These are phyloP conservation scores for Boechera divaricarpa DNA, from an alignment of 345 rosid genomes.

Conservation along the genomic window DNA sequence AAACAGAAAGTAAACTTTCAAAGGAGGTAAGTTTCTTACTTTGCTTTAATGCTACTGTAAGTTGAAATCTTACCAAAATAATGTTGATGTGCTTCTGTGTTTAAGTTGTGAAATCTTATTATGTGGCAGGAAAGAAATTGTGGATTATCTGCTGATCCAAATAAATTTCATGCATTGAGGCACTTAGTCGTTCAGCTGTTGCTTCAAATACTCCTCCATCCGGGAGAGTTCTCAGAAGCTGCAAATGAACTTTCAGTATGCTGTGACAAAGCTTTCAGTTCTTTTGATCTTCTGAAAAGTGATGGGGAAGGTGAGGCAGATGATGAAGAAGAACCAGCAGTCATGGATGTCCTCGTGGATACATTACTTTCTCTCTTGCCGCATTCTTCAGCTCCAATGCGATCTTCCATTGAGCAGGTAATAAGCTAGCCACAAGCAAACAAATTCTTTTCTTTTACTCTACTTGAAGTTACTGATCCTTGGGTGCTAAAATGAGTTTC, in stretches of 20 bases:
- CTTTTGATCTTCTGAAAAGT: constrained; percentile 57
- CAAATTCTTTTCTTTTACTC: background rate
- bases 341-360: constrained; percentile 91
- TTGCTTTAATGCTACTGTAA: constrained; percentile 18
- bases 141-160: constrained; percentile 51
- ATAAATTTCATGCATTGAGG: constrained; percentile 70
- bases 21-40: constrained; percentile 61
- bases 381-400: constrained; percentile 88
- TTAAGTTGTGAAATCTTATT: constrained; percentile 22
- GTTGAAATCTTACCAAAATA: constrained; percentile 18
- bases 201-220: constrained; percentile 87
- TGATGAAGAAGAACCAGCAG: constrained; percentile 62
- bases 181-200: constrained; percentile 81
- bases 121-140: constrained; percentile 73
- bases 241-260: constrained; percentile 85
- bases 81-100: constrained; percentile 24
- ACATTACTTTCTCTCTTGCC: constrained; percentile 88
- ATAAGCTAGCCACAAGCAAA: constrained; percentile 28
- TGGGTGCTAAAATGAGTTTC: constrained; percentile 5
- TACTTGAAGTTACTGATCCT: constrained; percentile 17
- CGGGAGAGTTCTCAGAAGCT: constrained; percentile 79
- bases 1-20: constrained; percentile 71
- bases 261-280: constrained; percentile 75
- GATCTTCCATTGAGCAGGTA: constrained; percentile 92
- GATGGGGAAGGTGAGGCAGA: constrained; percentile 71